phyloP scores from a whole-genome alignment of 306 rosid species.

The Quercus dentata region DNA sequence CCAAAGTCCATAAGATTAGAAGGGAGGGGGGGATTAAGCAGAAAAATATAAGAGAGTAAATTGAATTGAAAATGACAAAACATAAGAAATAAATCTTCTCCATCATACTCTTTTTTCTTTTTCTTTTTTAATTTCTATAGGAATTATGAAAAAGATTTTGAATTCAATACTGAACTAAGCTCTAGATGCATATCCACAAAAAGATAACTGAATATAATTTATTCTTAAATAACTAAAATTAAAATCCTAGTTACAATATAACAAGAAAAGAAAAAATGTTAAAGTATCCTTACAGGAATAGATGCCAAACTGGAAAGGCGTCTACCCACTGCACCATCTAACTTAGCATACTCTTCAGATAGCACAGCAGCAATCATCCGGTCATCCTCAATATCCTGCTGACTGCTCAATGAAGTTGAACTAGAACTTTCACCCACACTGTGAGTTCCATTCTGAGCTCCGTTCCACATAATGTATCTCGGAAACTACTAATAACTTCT shows the following conservation, averaged over 20 bases:
- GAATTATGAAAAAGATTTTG: not conserved
- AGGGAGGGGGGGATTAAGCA: not conserved
- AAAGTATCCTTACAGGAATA: conserved; percentile 46
- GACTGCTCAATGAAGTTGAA: conserved; percentile 60
- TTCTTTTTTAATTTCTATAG: not conserved
- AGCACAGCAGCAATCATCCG: conserved; percentile 72
- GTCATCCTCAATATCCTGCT: conserved; percentile 62
- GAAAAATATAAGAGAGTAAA: not conserved
- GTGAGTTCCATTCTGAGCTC: conserved; percentile 38
- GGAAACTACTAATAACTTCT: not conserved
- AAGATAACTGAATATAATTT: not conserved
- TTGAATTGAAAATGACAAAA: not conserved
- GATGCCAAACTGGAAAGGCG: conserved; percentile 75
- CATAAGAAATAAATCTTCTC: not conserved
- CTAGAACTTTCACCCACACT: conserved; percentile 56
- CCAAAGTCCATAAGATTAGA: not conserved
- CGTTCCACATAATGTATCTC: conserved; percentile 35
- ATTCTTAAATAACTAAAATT: not conserved
- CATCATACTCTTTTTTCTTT: not conserved
- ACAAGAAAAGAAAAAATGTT: not conserved
- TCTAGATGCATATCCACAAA: not conserved
- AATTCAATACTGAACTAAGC: not conserved
- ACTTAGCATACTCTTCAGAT: conserved; percentile 77
- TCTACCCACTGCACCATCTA: conserved; percentile 59
- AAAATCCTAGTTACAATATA: not conserved